phyloP scores from a whole-genome alignment of 2,329 filamentous ascomycete genomes.

The Aspergillus niger region DNA sequence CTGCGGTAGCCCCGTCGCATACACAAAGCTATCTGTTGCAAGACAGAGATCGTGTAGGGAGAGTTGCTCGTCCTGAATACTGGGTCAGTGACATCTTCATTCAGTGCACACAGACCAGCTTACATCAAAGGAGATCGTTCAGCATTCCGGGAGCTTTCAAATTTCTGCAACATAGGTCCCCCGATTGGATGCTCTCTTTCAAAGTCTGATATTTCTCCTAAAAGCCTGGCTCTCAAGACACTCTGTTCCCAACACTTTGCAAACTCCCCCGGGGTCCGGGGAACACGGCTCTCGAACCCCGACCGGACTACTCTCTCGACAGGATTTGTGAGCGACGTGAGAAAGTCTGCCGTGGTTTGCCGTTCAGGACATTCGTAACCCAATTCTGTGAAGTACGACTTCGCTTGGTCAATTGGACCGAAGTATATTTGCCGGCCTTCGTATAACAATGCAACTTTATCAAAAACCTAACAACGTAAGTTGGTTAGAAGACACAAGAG shows the following conservation, averaged over 20 bases:
- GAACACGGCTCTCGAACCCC: constrained; percentile 40
- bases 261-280: constrained; percentile 55
- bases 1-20: constrained; percentile 75
- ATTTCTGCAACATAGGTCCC: constrained; percentile 34
- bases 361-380: constrained; percentile 67
- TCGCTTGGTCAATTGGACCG: constrained; percentile 61
- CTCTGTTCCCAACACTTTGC: constrained; percentile 57
- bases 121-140: constrained; percentile 8
- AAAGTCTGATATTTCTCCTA: constrained; percentile 12
- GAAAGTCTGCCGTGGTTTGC: constrained; percentile 50
- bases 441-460: constrained; percentile 59
- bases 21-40: constrained; percentile 73
- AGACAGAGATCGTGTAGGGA: constrained; percentile 76
- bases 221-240: neutral
- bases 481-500: neutral
- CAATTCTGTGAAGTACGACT: constrained; percentile 64
- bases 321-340: constrained; percentile 3
- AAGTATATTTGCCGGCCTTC: constrained; percentile 48
- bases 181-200: neutral
- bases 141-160: neutral
- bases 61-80: constrained; percentile 59
- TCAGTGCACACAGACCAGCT: neutral
- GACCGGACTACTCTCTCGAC: constrained; percentile 8
- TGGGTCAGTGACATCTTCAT: constrained; percentile 23
- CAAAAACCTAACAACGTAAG: neutral